Evolutionary conservation across 1,284 basidiomycete species (phyloP).

Genomic region (Pterulicium gracile): DNA sequence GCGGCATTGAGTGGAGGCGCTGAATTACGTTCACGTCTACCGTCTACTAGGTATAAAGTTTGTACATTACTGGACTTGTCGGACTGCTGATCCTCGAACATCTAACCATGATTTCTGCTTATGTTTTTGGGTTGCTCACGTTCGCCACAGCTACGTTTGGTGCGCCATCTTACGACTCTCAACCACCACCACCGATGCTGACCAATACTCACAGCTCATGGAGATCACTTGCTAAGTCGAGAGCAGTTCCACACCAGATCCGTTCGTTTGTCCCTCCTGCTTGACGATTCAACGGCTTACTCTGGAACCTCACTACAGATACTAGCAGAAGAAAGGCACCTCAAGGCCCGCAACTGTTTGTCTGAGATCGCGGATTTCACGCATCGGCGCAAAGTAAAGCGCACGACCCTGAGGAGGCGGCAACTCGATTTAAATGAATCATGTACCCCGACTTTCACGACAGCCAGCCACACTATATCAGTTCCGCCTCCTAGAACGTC

Average conservation of each 20-base stretch:
- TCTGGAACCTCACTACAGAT: background rate
- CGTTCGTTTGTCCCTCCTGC: background rate
- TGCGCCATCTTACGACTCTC: background rate
- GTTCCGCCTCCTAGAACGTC: background rate
- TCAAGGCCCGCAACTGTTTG: background rate
- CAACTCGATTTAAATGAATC: too few relatives aligned
- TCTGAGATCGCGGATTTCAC: background rate
- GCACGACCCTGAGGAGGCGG: background rate
- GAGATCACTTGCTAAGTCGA: background rate
- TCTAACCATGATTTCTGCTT: too few relatives aligned
- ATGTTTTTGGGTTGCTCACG: background rate
- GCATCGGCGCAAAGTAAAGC: background rate
- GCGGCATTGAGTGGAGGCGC: too few relatives aligned
- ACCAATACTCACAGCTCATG: too few relatives aligned
- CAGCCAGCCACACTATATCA: background rate
- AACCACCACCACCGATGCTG: too few relatives aligned
- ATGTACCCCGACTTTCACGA: too few relatives aligned
- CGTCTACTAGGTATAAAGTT: too few relatives aligned
- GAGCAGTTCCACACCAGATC: background rate
- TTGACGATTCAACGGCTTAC: background rate
- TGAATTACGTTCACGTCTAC: too few relatives aligned
- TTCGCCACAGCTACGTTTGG: background rate
- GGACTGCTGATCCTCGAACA: too few relatives aligned
- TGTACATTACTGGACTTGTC: too few relatives aligned
- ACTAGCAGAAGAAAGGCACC: background rate